Conservation (phyloP, 306 rosid species). For the Geum urbanum region DNA sequence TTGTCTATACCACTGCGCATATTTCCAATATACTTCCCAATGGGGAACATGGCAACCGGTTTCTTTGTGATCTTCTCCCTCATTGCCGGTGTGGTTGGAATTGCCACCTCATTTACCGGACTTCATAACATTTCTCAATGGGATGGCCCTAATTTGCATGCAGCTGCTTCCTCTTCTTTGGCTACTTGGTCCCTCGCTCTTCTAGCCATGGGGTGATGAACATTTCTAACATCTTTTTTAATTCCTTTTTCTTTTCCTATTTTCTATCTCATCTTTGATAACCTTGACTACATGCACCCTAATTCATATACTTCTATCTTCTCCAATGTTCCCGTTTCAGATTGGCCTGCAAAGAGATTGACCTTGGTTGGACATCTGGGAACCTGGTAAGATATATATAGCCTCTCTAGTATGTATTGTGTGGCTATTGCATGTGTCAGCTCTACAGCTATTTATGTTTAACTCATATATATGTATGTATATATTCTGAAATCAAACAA, state of each 20-base stretch:
- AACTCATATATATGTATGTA: too few relatives aligned
- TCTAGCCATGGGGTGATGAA: slow-evolving; percentile 79
- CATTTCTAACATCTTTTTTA: slow-evolving; percentile 1
- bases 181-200: slow-evolving; percentile 61
- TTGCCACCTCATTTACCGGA: slow-evolving; percentile 64
- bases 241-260: neutral
- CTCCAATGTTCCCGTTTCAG: slow-evolving; percentile 33
- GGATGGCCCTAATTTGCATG: slow-evolving; percentile 43
- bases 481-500: neutral
- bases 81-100: slow-evolving; percentile 84
- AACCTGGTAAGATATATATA: slow-evolving; percentile 51
- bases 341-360: slow-evolving; percentile 85
- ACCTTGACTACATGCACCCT: neutral
- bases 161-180: slow-evolving; percentile 74
- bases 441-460: neutral
- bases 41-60: slow-evolving; percentile 87
- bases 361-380: slow-evolving; percentile 69
- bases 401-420: too few relatives aligned
- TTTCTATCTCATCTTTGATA: neutral
- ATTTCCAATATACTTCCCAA: slow-evolving; percentile 81
- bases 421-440: too few relatives aligned
- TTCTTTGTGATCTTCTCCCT: slow-evolving; percentile 63
- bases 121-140: slow-evolving; percentile 48
- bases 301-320: neutral
- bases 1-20: slow-evolving; percentile 51